Evolutionary conservation across 768 basidiomycete genomes (phyloP).

Genomic region (Hydnum rufescens): DNA sequence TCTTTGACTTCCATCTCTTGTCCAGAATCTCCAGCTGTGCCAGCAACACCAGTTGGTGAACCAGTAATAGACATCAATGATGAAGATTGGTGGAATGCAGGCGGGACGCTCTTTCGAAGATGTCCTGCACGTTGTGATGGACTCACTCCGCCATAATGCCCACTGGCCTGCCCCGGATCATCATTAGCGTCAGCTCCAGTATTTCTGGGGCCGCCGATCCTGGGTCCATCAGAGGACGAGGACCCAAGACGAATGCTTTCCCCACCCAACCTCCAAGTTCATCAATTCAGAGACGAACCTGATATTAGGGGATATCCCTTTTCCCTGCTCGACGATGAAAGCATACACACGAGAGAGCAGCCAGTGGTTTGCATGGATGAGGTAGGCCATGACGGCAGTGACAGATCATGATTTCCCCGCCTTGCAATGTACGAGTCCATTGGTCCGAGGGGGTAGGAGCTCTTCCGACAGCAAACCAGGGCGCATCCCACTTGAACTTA

Average conservation of each 20-base stretch:
- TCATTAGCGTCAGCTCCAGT: too few relatives aligned
- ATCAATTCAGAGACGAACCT: constrained; percentile 95
- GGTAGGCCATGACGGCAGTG: constrained; percentile 90
- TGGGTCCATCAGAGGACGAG: constrained; percentile 26
- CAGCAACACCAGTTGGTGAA: constrained; percentile 5
- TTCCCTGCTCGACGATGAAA: constrained; percentile 80
- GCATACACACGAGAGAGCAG: constrained; percentile 77
- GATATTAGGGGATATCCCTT: constrained; percentile 91
- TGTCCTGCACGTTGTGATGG: too few relatives aligned
- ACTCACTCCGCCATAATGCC: too few relatives aligned
- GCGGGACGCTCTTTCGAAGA: constrained; percentile 5
- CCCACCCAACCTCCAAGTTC: constrained; percentile 87
- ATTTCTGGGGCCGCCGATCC: too few relatives aligned
- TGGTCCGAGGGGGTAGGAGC: not conserved
- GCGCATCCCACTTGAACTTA: not conserved
- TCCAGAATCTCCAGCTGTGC: constrained; percentile 23
- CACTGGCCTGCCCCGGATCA: not conserved
- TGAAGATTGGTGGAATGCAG: constrained; percentile 4
- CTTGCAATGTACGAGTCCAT: constrained; percentile 94
- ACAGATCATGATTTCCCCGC: constrained; percentile 92
- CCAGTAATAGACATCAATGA: not conserved
- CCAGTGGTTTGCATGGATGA: constrained; percentile 96
- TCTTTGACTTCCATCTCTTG: constrained; percentile 86
- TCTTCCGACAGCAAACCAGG: not conserved
- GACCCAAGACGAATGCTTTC: constrained; percentile 58